Evolutionary conservation across 306 rosid species (phyloP).

Genomic region (Argentina anserina): DNA sequence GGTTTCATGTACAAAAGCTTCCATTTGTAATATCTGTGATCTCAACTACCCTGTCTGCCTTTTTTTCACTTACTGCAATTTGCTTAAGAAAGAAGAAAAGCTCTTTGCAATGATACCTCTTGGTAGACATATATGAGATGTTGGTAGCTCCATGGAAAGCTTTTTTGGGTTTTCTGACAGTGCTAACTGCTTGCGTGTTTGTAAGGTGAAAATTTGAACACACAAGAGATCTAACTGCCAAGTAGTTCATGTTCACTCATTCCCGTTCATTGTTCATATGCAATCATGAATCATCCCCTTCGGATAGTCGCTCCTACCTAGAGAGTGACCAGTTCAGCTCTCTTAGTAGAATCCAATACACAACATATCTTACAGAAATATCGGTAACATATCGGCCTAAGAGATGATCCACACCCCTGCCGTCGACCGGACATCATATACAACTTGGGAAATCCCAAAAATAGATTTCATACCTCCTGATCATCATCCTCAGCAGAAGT

Average conservation of each 20-base stretch:
- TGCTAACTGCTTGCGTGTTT: too few relatives aligned
- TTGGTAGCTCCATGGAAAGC: not conserved
- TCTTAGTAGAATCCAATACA: not conserved
- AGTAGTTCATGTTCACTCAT: not conserved
- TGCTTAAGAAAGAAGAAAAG: not conserved
- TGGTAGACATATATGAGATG: not conserved
- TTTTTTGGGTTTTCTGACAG: too few relatives aligned
- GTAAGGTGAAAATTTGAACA: not conserved
- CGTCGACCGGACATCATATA: not conserved
- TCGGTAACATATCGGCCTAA: not conserved
- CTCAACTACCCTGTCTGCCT: not conserved
- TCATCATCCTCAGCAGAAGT: not conserved
- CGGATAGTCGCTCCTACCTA: not conserved
- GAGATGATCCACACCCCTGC: not conserved
- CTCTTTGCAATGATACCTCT: not conserved
- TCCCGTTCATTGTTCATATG: not conserved
- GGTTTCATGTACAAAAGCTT: slow-evolving; percentile 3
- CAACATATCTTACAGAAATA: not conserved
- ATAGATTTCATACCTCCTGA: not conserved
- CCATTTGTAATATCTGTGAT: not conserved
- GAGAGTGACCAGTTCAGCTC: not conserved
- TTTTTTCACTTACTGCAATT: not conserved
- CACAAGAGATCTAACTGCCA: not conserved
- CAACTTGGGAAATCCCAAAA: not conserved
- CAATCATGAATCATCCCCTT: too few relatives aligned